Conservation (phyloP, 352 stramenopile species). For the Albugo laibachii region DNA sequence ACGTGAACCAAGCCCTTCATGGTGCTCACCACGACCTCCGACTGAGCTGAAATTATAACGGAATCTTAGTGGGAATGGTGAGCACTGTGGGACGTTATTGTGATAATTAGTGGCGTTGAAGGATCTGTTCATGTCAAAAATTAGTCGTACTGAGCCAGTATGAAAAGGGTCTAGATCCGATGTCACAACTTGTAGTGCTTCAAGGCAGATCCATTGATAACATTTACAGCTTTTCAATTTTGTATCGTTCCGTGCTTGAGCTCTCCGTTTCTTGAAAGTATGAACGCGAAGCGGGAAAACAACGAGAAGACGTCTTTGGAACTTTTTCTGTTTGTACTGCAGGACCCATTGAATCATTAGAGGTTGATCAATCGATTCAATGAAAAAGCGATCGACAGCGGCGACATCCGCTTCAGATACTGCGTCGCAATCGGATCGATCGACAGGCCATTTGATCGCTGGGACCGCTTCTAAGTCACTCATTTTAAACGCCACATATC, state of each 20-base stretch:
- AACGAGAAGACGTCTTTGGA: conserved; percentile 29
- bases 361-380: conserved; percentile 19
- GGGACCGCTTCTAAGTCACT: too few species aligned
- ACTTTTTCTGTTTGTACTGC: conserved; percentile 16
- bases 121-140: conserved; percentile 10
- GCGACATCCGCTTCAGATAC: conserved; percentile 23
- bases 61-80: conserved; percentile 7
- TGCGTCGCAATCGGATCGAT: too few species aligned
- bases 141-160: too few species aligned
- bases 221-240: neutral
- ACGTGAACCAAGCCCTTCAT: neutral
- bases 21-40: conserved; percentile 1
- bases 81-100: neutral
- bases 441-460: too few species aligned
- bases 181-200: too few species aligned
- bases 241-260: neutral
- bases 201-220: too few species aligned
- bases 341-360: conserved; percentile 46
- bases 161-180: too few species aligned
- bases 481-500: too few species aligned
- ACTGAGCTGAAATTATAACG: conserved; percentile 13
- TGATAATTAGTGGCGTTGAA: conserved; percentile 7
- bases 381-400: conserved; percentile 28
- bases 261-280: conserved; percentile 14
- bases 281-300: conserved; percentile 29